Conservation (phyloP, 2,329 filamentous ascomycete genomes). For the Didymella pinodella region DNA sequence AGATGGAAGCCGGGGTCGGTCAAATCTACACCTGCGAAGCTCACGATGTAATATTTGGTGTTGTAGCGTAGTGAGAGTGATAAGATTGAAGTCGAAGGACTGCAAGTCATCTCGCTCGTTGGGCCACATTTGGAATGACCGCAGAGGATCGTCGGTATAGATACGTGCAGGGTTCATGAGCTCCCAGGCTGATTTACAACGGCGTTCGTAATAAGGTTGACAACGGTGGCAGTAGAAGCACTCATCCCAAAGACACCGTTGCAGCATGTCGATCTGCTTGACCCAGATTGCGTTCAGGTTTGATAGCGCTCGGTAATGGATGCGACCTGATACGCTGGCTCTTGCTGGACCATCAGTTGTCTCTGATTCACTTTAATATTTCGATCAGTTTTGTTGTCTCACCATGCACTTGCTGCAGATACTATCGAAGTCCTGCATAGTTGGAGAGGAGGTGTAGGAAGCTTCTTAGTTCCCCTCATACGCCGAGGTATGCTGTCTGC, state of each 20-base stretch:
- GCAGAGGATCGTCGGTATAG: constrained; percentile 1
- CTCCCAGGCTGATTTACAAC: constrained; percentile 2
- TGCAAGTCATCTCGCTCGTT: constrained; percentile 1
- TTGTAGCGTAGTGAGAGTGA: not conserved
- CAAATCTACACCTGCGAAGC: not conserved
- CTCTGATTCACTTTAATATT: not conserved
- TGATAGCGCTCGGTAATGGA: not conserved
- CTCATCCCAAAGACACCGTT: not conserved
- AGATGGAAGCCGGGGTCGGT: not conserved
- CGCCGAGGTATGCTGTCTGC: not conserved
- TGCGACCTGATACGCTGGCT: not conserved
- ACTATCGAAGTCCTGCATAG: constrained; percentile 3
- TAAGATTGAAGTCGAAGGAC: not conserved
- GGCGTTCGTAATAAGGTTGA: constrained; percentile 5
- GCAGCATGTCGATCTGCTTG: constrained; percentile 1
- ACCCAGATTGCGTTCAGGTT: not conserved
- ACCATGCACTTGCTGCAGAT: constrained; percentile 3
- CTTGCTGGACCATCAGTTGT: not conserved
- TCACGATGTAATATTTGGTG: not conserved
- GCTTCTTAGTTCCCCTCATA: not conserved
- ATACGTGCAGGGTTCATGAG: not conserved
- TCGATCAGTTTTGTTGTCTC: not conserved
- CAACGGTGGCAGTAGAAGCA: constrained; percentile 8
- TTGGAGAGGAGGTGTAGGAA: not conserved
- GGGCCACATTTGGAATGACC: not conserved